Base-by-base conservation (phyloP, 305 asterid genomes). In the Fraxinus paxiana region DNA sequence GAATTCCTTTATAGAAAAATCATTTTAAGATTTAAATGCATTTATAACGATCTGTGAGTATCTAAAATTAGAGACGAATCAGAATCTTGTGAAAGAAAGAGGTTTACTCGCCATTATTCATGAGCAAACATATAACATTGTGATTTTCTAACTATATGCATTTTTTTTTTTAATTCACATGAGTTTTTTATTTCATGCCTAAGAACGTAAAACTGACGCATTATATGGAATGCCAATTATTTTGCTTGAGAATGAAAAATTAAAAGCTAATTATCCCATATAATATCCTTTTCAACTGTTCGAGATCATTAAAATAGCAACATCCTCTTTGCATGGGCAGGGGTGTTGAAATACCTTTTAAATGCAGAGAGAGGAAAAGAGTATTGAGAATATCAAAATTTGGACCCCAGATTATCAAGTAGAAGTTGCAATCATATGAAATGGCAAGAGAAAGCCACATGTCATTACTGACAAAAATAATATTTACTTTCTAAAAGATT, bases 241-340 rank as follows among this genome's bases (percentile, higher is more conserved):
- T 33, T 79, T 73, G 38, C 46, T 85, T 80, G 67, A 80, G 54
- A 69, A 28, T 71, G 80, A 70, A 82, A 73, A 75, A 48, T 17
- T 38, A 72, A 35, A 67, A 78, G 76, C 76, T 51, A 13, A 15
- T 78, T 78, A 65, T 43, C 38, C 18, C 3, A 15, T 12, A 38
- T 48, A 15, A 17, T 38, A 54, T 54, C 12, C 26, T 54, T 54
- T 54, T 20, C 65, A 54, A 54, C 26, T 54, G 65, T 54, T 54
- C 10, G 63, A 54, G 33, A 28, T 26, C 41, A 65, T 37, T 37
- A 67, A 22, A 61, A 78, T 63, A 2, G 61, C 0, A 41, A 31
- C 31, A 24, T 76, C 20, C 1, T 24, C 38, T 15, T 48, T 0
- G 65, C 7, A 22, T 48, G 43, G 10, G 33, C 22, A 31, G 75